Conservation (phyloP, 768 basidiomycete genomes). For the Hygrocybe punicea region DNA sequence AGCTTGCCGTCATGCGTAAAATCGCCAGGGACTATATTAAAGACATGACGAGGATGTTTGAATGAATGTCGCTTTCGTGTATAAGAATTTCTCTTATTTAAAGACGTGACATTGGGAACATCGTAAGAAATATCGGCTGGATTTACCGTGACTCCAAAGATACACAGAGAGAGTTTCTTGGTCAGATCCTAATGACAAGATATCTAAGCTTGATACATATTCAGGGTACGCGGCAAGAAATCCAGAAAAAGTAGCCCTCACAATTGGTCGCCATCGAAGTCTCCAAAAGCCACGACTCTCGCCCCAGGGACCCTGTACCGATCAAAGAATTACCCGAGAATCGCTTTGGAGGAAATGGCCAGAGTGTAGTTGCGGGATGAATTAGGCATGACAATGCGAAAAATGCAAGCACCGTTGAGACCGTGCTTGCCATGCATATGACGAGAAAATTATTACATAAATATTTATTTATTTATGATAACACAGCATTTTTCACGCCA, state of each 20-base stretch:
- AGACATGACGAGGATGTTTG: conserved; percentile 53
- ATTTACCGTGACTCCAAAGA: conserved; percentile 77
- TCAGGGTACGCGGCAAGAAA: not conserved
- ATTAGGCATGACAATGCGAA: no score
- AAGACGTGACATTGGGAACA: conserved; percentile 3
- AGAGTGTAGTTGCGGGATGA: conserved; percentile 36
- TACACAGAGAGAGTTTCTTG: conserved; percentile 74
- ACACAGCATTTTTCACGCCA: no score
- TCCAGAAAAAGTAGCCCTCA: conserved; percentile 40
- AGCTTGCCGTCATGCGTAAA: conserved; percentile 89
- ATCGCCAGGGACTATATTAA: conserved; percentile 90
- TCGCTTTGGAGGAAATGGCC: conserved; percentile 87
- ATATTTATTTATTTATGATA: no score
- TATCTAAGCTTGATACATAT: conserved; percentile 58
- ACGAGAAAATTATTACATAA: no score
- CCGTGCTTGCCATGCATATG: conserved; percentile 24
- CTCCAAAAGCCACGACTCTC: conserved; percentile 84
- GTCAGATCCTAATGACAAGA: conserved; percentile 71
- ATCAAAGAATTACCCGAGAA: conserved; percentile 81
- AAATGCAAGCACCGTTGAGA: no score
- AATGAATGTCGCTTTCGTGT: conserved; percentile 50
- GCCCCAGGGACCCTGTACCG: conserved; percentile 74
- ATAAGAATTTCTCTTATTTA: conserved; percentile 60
- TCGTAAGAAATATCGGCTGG: not conserved
- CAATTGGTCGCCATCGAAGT: conserved; percentile 97